Evolutionary conservation across 179 eudicot species (phyloP).

Genomic region (Drosera spatulata): DNA sequence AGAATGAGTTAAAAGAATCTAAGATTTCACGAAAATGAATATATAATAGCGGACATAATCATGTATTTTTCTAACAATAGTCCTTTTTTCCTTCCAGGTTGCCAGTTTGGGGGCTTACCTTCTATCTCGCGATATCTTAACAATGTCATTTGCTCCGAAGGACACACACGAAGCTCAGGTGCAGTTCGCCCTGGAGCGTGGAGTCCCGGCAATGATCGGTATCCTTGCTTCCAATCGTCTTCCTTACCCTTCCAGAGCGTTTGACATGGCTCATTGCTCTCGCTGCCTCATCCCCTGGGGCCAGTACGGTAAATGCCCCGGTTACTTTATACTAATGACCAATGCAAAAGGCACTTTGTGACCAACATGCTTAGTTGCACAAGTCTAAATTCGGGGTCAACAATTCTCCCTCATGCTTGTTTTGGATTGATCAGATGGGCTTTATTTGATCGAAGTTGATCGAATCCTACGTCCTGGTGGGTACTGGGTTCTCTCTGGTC

Average conservation of each 20-base stretch:
- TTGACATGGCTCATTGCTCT: constrained; percentile 65
- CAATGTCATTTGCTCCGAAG: constrained; percentile 86
- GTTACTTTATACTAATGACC: not conserved
- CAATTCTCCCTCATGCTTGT: not conserved
- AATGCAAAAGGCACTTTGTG: not conserved
- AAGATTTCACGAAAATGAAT: no score
- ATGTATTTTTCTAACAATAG: not conserved
- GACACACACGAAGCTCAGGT: constrained; percentile 93
- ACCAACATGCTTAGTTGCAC: not conserved
- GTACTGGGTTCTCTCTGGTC: constrained; percentile 83
- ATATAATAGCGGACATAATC: no score
- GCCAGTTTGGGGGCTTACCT: constrained; percentile 93
- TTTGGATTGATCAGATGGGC: constrained; percentile 38
- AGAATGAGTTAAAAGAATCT: no score
- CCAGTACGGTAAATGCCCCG: constrained; percentile 28
- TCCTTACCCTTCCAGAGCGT: constrained; percentile 48
- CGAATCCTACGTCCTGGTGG: constrained; percentile 77
- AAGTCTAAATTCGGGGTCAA: not conserved
- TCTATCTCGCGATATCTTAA: constrained; percentile 42
- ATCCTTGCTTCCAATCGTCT: constrained; percentile 54
- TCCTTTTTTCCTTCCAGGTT: constrained; percentile 32
- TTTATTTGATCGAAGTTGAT: constrained; percentile 67
- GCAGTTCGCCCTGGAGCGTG: constrained; percentile 83
- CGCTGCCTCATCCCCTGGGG: constrained; percentile 95
- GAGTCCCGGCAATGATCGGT: constrained; percentile 80